These are phyloP conservation scores for Paspalum vaginatum DNA, from an alignment of 176 grass and related monocot genomes.

Conservation along the genomic window DNA sequence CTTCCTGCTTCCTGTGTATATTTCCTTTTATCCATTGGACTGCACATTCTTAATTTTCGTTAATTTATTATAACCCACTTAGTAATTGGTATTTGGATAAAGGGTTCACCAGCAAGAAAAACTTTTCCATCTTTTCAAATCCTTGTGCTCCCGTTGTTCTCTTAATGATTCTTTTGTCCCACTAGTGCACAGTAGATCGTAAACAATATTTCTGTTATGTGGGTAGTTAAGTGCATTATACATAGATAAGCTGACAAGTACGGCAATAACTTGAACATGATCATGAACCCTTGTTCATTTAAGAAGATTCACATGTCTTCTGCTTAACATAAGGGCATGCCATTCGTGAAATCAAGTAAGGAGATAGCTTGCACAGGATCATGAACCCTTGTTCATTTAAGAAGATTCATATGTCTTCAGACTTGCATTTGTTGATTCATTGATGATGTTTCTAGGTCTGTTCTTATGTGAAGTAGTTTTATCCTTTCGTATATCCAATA, in stretches of 20 bases:
- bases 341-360: background rate
- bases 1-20: background rate
- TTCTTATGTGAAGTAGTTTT: slow-evolving; percentile 20
- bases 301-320: background rate
- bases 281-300: background rate
- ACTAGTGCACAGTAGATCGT: background rate
- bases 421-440: slow-evolving; percentile 14
- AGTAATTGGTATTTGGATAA: slow-evolving; percentile 3
- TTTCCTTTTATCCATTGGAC: background rate
- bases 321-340: background rate
- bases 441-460: background rate
- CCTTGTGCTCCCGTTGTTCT: background rate
- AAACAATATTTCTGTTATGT: background rate
- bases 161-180: background rate
- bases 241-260: background rate
- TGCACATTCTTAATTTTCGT: background rate
- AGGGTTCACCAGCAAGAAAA: background rate
- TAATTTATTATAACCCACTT: background rate
- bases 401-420: too few species aligned
- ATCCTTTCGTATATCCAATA: background rate
- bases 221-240: background rate
- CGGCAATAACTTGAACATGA: background rate
- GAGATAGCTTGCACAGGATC: too few species aligned
- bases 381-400: too few species aligned
- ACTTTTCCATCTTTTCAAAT: background rate